A percentile compares a stretch with the other conserved stretches of the same genome.
These are phyloP conservation scores for Linaria vulgaris DNA, from an alignment of 257 asterid genomes.

Conservation along the genomic window DNA sequence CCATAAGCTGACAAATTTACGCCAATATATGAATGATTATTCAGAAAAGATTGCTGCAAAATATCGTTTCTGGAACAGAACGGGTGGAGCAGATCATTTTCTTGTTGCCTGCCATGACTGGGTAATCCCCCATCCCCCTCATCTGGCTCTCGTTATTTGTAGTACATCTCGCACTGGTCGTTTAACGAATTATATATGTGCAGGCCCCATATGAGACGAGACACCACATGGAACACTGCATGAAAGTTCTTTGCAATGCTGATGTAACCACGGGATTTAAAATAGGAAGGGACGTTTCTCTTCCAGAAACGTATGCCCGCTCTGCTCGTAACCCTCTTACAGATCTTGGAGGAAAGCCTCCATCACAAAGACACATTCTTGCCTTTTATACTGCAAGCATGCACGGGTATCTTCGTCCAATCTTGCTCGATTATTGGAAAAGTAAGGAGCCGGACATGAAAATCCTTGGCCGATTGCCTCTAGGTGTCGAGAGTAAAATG, in stretches of 20 bases:
- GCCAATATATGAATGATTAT: slow-evolving; percentile 67
- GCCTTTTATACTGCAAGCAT: slow-evolving; percentile 80
- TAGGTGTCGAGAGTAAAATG: slow-evolving; percentile 83
- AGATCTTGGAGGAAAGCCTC: slow-evolving; percentile 82
- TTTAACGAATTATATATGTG: slow-evolving; percentile 5
- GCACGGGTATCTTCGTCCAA: slow-evolving; percentile 84
- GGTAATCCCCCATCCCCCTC: slow-evolving; percentile 45
- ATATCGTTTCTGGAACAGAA: slow-evolving; percentile 87
- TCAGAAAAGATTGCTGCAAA: slow-evolving; percentile 73
- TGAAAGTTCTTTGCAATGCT: slow-evolving; percentile 89
- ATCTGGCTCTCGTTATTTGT: background rate
- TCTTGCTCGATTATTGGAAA: slow-evolving; percentile 69
- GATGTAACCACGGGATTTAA: slow-evolving; percentile 79
- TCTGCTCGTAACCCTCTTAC: slow-evolving; percentile 69
- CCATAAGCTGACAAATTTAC: slow-evolving; percentile 70
- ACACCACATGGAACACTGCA: slow-evolving; percentile 84
- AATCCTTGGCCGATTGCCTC: slow-evolving; percentile 78
- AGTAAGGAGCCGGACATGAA: slow-evolving; percentile 68
- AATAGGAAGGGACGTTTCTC: slow-evolving; percentile 76
- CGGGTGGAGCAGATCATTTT: slow-evolving; percentile 92
- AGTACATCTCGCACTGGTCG: background rate
- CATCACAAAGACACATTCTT: slow-evolving; percentile 61
- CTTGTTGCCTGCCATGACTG: slow-evolving; percentile 96
- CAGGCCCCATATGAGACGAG: slow-evolving; percentile 90
- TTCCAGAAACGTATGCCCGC: slow-evolving; percentile 78